phyloP scores from a whole-genome alignment of 176 grass and related monocot species.

The Coix lacrymajobi region DNA sequence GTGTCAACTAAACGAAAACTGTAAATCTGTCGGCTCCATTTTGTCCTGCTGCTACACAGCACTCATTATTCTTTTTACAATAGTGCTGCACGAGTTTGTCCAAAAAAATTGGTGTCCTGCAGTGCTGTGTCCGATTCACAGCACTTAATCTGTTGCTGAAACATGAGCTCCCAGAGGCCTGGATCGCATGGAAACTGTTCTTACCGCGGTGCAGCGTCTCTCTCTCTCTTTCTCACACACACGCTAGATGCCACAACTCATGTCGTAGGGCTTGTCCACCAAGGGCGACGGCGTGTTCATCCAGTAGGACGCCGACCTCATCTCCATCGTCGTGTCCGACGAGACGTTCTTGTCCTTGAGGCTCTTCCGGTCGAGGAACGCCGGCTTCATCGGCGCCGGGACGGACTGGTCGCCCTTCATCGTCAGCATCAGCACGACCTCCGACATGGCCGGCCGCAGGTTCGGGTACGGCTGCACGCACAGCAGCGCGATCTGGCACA shows the following conservation, averaged over 20 bases:
- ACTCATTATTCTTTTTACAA: conserved; percentile 17
- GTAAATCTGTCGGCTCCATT: neutral
- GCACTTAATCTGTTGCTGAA: neutral
- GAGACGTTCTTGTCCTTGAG: conserved; percentile 30
- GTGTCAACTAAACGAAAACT: neutral
- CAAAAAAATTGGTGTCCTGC: neutral
- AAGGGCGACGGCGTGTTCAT: conserved; percentile 43
- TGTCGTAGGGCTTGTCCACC: conserved; percentile 44
- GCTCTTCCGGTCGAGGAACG: conserved; percentile 51
- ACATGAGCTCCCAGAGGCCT: neutral
- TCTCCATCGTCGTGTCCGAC: conserved; percentile 21
- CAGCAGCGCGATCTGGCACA: conserved; percentile 50
- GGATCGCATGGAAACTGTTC: neutral
- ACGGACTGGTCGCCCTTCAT: conserved; percentile 37
- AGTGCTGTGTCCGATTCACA: neutral
- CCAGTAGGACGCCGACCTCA: conserved; percentile 39
- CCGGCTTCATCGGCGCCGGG: conserved; percentile 33
- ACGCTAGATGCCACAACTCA: conserved; percentile 36
- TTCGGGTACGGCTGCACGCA: conserved; percentile 45
- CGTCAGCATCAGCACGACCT: conserved; percentile 42
- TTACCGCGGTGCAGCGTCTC: too few relatives aligned
- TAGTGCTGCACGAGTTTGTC: neutral
- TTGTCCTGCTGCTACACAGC: neutral
- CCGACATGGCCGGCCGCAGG: conserved; percentile 46
- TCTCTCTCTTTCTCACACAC: too few relatives aligned